A percentile compares a stretch with the other conserved stretches of the same genome.
These are phyloP conservation scores for Cryphonectria nitschkei DNA, from an alignment of 2,329 filamentous ascomycete genomes.

Conservation along the genomic window DNA sequence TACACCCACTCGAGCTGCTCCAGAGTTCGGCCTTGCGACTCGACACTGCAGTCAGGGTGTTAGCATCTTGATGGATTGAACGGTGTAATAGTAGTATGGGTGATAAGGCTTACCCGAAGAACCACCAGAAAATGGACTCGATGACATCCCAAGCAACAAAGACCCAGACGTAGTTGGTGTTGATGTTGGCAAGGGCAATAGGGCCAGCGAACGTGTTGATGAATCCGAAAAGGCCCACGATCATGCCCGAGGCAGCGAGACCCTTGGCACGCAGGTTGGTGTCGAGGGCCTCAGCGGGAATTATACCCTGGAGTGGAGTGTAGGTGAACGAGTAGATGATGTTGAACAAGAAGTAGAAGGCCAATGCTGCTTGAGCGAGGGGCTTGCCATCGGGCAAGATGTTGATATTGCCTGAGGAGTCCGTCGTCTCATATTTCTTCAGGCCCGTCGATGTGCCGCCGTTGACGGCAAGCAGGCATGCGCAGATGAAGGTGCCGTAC, in stretches of 20 bases:
- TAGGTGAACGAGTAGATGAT: conserved; percentile 54
- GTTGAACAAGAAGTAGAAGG: conserved; percentile 55
- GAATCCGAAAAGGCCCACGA: conserved; percentile 50
- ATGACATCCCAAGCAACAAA: conserved; percentile 54
- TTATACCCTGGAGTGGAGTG: conserved; percentile 52
- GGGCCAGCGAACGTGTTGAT: conserved; percentile 54
- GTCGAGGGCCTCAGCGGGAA: conserved; percentile 52
- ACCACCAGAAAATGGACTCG: conserved; percentile 47
- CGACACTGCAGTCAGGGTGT: conserved; percentile 41
- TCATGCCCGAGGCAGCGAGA: conserved; percentile 48
- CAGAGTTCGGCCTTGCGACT: conserved; percentile 53
- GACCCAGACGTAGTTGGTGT: conserved; percentile 49
- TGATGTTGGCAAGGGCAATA: conserved; percentile 49
- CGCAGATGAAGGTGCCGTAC: conserved; percentile 48
- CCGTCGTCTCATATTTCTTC: conserved; percentile 32
- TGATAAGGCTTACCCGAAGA: conserved; percentile 46
- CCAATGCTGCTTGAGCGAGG: conserved; percentile 48
- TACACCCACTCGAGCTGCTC: conserved; percentile 56
- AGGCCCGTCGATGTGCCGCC: conserved; percentile 47
- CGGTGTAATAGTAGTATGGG: background rate
- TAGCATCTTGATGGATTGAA: conserved; percentile 4
- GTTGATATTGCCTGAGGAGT: conserved; percentile 32
- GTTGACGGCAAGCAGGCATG: conserved; percentile 48
- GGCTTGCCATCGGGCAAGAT: conserved; percentile 36
- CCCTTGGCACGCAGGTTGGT: conserved; percentile 54